Conservation (phyloP, 2,329 filamentous ascomycete genomes). For the Penicillium olsonii region DNA sequence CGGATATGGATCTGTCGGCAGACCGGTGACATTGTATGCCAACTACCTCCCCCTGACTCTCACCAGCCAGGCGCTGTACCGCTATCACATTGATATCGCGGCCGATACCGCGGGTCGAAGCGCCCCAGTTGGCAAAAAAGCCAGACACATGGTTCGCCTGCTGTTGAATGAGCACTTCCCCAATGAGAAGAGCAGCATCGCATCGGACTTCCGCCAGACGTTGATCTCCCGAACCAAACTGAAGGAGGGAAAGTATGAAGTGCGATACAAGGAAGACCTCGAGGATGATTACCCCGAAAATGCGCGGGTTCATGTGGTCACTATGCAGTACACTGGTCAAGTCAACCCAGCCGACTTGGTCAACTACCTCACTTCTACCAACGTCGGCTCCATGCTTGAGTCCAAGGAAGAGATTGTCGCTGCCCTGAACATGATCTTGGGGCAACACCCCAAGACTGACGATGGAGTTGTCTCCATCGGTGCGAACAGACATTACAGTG, state of each 20-base stretch:
- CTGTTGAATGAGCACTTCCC: constrained; percentile 44
- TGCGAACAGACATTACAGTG: constrained; percentile 56
- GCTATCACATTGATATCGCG: constrained; percentile 43
- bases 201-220: constrained; percentile 44
- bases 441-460: constrained; percentile 48
- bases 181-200: constrained; percentile 30
- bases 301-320: constrained; percentile 39
- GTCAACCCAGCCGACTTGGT: constrained; percentile 46
- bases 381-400: constrained; percentile 38
- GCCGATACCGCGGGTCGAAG: constrained; percentile 26
- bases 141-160: constrained; percentile 50
- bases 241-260: constrained; percentile 23
- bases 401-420: constrained; percentile 56
- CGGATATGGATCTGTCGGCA: constrained; percentile 39
- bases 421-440: constrained; percentile 60
- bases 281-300: constrained; percentile 35
- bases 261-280: constrained; percentile 39
- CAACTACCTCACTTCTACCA: constrained; percentile 44
- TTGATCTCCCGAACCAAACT: constrained; percentile 36
- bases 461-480: constrained; percentile 49
- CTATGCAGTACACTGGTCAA: constrained; percentile 34
- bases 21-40: constrained; percentile 35
- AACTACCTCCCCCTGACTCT: constrained; percentile 44
- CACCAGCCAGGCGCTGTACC: constrained; percentile 39
- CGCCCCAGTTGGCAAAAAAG: constrained; percentile 44